phyloP scores from a whole-genome alignment of 768 basidiomycete species.

The Podaxis pistillaris region DNA sequence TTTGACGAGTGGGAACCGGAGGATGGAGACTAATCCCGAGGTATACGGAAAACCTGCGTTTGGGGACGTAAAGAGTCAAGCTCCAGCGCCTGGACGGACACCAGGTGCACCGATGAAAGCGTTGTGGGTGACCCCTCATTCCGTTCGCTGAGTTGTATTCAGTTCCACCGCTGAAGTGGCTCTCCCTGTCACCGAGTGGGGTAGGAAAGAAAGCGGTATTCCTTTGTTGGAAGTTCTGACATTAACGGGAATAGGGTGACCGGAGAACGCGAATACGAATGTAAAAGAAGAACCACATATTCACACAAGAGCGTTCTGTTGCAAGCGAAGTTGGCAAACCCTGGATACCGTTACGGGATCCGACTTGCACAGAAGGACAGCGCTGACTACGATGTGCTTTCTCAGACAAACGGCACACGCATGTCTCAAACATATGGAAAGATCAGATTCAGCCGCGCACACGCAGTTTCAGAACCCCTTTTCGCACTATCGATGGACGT shows the following conservation, averaged over 20 bases:
- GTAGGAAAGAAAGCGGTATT: background rate
- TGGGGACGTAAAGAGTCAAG: too few species aligned
- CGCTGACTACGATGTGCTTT: background rate
- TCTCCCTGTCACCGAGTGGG: background rate
- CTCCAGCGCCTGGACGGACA: too few species aligned
- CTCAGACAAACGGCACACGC: background rate
- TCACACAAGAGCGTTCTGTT: background rate
- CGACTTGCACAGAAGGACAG: background rate
- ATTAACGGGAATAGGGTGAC: background rate
- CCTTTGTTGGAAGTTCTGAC: background rate
- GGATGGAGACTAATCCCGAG: too few species aligned
- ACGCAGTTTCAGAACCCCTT: conserved; percentile 1
- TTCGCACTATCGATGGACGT: background rate
- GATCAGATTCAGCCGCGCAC: background rate
- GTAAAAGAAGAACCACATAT: background rate
- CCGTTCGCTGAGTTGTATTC: background rate
- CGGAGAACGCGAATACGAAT: background rate
- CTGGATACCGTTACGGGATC: background rate
- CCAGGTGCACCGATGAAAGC: too few species aligned
- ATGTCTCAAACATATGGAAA: background rate
- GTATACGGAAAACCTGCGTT: too few species aligned
- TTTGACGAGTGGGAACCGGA: too few species aligned
- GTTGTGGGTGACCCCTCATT: too few species aligned
- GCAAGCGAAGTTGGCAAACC: background rate
- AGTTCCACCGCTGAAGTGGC: background rate